Base-by-base conservation (phyloP, 2,329 filamentous ascomycete species). In the Colletotrichum cereale region DNA sequence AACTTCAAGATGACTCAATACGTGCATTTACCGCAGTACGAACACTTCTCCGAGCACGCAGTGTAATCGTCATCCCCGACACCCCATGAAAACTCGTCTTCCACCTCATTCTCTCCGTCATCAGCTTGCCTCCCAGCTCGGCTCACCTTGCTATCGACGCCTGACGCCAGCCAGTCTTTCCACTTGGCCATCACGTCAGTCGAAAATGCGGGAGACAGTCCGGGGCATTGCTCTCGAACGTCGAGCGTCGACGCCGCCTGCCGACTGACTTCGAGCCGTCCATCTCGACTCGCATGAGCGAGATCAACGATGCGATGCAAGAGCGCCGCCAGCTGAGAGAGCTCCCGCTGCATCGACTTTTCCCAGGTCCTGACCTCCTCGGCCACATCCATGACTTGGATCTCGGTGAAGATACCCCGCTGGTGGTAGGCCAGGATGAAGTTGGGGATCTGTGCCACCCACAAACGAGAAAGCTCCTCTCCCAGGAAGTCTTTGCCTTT, bases 391-490 rank as follows among this genome's bases (percentile, higher is more conserved):
- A 74, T 74, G 40, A 84, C 74, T 36, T 77, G 71, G 2, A 81
- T 80, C 11, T 85, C 79, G 0, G 76, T 65, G 66, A 86, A 85
- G 1, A 74, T 7, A 0, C 83, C 82, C 1, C 53, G 62, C 6
- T 75, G 66, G 60, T 86, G 84, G 69, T 81, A 83, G 0, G 82
- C 84, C 2, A 85, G 74, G 36, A 86, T 75, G 48, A 86, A 81
- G 10, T 79, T 80, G 1, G 79, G 75, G 5, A 82, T 78, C 66
- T 83, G 84, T 0, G 78, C 67, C 1, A 82, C 67, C 84, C 84
- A 86, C 11, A 86, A 75, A 0, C 83, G 82, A 5, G 82, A 83
- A 12, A 86, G 74, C 53, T 85, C 80, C 5, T 80, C 74, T 14
- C 70, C 77, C 0, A 84, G 71, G 24, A 77, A 76, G 58, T 81